Evolutionary conservation across 768 basidiomycete species (phyloP), one percentile per base, ranked within the genome.

Genomic region (Antrodiella citrinella): DNA sequence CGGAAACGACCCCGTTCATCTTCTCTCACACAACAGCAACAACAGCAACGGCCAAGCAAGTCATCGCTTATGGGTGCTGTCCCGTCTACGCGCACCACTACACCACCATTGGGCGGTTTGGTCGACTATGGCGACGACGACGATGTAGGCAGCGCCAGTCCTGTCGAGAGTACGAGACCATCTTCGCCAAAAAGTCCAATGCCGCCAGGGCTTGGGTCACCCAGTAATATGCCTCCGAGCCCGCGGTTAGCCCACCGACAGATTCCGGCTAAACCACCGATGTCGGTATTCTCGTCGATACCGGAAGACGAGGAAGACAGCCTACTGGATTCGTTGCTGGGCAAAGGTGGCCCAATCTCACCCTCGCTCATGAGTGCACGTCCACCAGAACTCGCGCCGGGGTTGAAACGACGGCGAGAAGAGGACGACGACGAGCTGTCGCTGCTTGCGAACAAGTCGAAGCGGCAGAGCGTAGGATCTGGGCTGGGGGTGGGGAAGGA

Each of bases 41-140:
- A 38, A 13, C 30, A n/a, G n/a, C n/a, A n/a, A n/a, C n/a, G n/a
- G n/a, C n/a, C n/a, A n/a, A n/a, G n/a, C n/a, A n/a, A n/a, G n/a
- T n/a, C n/a, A n/a, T n/a, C n/a, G n/a, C n/a, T n/a, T n/a, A n/a
- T n/a, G n/a, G n/a, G n/a, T n/a, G n/a, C n/a, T n/a, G n/a, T n/a
- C n/a, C n/a, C n/a, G n/a, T n/a, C n/a, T n/a, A 53, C 54, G 46
- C 56, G 68, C 4, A 67, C 79, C 48, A 76, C 75, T 44, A 70
- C 76, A 4, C 80, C 80, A 20, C 68, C 75, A 20, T 67, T 86
- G 10, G 72, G 74, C 20, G 70, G 77, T n/a, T 70, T 91, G 46
- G 76, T 87, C 24, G 89, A 89, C 60, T 91, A 91, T 61, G 88
- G 86, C 22, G 86, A 90, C 42, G 85, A 85, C 18, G 83, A 85